Percentiles rank a stretch among this genome's conserved stretches.
phyloP scores from a whole-genome alignment of 768 basidiomycete genomes.

The Tylopilus sp. region DNA sequence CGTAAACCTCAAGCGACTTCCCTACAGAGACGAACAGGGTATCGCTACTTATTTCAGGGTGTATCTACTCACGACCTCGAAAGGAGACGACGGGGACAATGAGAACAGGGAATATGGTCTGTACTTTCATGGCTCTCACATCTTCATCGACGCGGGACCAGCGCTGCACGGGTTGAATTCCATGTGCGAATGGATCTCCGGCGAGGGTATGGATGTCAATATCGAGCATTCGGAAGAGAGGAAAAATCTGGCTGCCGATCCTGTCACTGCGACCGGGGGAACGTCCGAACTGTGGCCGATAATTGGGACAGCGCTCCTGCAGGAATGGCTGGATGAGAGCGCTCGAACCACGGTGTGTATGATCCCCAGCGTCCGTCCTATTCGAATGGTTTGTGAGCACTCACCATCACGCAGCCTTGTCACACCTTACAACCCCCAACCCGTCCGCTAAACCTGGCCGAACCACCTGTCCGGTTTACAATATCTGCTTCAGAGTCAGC shows the following conservation, averaged over 20 bases:
- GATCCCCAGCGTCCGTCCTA: neutral
- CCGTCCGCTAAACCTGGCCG: slow-evolving; percentile 5
- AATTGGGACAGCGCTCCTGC: slow-evolving; percentile 12
- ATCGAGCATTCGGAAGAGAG: slow-evolving; percentile 19
- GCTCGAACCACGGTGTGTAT: slow-evolving; percentile 10
- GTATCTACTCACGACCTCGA: slow-evolving; percentile 14
- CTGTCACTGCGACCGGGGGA: slow-evolving; percentile 24
- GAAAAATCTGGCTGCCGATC: slow-evolving; percentile 26
- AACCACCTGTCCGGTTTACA: slow-evolving; percentile 3
- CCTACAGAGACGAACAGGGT: slow-evolving; percentile 10
- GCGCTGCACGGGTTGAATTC: slow-evolving; percentile 19
- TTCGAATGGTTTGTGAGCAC: neutral
- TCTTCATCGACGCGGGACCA: slow-evolving; percentile 23
- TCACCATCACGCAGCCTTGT: no score
- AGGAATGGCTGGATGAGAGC: slow-evolving; percentile 6
- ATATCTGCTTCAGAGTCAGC: neutral
- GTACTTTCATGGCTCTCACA: slow-evolving; percentile 23
- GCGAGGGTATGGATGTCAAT: slow-evolving; percentile 7
- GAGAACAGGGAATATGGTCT: slow-evolving; percentile 12
- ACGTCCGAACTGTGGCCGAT: slow-evolving; percentile 15
- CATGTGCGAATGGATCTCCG: slow-evolving; percentile 23
- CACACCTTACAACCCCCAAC: slow-evolving; percentile 9
- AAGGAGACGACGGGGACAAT: neutral
- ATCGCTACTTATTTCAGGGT: slow-evolving; percentile 1
- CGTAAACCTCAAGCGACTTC: slow-evolving; percentile 16